Conservation (phyloP, 2,329 filamentous ascomycete genomes). For the Bipolaris zeicola region DNA sequence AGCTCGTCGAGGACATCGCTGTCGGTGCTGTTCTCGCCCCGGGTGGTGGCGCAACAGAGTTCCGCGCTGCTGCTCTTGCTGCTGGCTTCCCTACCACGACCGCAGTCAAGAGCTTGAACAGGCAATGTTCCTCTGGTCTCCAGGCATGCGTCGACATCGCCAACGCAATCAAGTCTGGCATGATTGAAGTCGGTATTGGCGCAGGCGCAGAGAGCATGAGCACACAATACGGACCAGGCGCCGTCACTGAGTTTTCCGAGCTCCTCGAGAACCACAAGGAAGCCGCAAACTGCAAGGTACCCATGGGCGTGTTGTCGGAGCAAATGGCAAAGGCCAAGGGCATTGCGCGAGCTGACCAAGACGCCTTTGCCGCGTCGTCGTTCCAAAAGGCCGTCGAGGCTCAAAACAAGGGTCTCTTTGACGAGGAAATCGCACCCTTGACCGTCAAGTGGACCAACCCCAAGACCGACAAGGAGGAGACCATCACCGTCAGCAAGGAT, state of each 20-base stretch:
- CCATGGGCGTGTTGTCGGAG: conserved; percentile 94
- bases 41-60: conserved; percentile 94
- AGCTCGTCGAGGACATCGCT: conserved; percentile 86
- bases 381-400: conserved; percentile 90
- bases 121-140: conserved; percentile 91
- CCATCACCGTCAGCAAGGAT: conserved; percentile 81
- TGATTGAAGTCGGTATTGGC: conserved; percentile 94
- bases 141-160: conserved; percentile 94
- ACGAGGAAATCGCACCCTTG: conserved; percentile 87
- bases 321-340: conserved; percentile 88
- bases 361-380: conserved; percentile 90
- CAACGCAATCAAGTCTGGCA: conserved; percentile 86
- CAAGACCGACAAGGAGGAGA: conserved; percentile 84
- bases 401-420: conserved; percentile 86
- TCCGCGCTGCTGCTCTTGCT: conserved; percentile 87
- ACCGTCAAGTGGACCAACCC: conserved; percentile 88
- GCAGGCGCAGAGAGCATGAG: conserved; percentile 98
- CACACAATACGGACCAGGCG: conserved; percentile 83
- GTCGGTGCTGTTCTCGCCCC: conserved; percentile 91
- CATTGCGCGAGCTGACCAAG: conserved; percentile 75
- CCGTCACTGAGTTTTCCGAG: conserved; percentile 92
- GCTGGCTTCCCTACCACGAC: conserved; percentile 87
- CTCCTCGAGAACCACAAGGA: conserved; percentile 80
- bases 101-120: conserved; percentile 86
- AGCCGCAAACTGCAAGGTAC: conserved; percentile 93